phyloP scores from a whole-genome alignment of 371 early-diverging fungal species.

The Syncephalastrum contaminatum region DNA sequence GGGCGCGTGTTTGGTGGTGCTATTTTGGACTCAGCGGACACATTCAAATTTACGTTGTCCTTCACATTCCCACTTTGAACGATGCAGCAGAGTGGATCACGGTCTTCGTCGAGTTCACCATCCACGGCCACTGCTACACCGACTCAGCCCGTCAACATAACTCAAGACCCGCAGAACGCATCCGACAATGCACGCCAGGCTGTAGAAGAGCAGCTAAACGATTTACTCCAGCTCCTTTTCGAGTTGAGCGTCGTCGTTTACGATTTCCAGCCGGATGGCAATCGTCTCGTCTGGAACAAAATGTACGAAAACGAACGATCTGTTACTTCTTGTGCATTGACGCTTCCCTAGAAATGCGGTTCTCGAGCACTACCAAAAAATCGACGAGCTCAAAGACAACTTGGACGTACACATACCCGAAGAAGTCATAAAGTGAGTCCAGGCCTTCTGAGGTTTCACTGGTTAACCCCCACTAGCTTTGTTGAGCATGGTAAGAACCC shows the following conservation, averaged over 20 bases:
- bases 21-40: too few relatives aligned
- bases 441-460: background rate
- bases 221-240: constrained; percentile 58
- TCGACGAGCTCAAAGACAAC: constrained; percentile 62
- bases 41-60: too few relatives aligned
- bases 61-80: background rate
- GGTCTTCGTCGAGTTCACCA: constrained; percentile 20
- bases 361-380: constrained; percentile 54
- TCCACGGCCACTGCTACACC: constrained; percentile 15
- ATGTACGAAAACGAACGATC: too few relatives aligned
- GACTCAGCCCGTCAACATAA: constrained; percentile 5
- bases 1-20: too few relatives aligned
- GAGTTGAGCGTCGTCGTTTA: constrained; percentile 68
- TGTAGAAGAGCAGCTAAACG: constrained; percentile 59
- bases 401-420: constrained; percentile 63
- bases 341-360: constrained; percentile 53
- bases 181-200: constrained; percentile 30
- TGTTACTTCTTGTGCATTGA: background rate
- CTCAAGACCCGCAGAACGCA: constrained; percentile 8
- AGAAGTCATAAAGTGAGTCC: constrained; percentile 63
- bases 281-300: constrained; percentile 60
- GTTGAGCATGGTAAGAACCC: constrained; percentile 74
- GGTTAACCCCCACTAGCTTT: constrained; percentile 29
- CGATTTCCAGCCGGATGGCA: constrained; percentile 71
- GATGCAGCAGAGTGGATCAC: constrained; percentile 22